Conservation (phyloP, 2,329 filamentous ascomycete species). For the Alternaria brassicicola region DNA sequence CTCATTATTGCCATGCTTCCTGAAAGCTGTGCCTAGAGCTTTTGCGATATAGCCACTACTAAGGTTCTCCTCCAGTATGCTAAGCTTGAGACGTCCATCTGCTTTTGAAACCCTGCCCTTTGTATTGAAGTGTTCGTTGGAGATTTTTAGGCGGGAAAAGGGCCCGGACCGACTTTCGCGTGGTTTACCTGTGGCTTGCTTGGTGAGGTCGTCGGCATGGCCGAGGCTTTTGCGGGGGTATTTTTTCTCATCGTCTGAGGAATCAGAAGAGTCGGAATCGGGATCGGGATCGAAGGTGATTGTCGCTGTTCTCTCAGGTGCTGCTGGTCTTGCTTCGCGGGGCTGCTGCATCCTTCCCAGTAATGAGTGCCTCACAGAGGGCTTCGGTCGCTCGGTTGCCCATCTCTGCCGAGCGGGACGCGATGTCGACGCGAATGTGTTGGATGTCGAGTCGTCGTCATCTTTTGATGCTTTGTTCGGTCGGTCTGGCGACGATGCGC, state of each 20-base stretch:
- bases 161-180: constrained; percentile 23
- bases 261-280: constrained; percentile 29
- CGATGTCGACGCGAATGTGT: constrained; percentile 4
- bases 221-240: constrained; percentile 23
- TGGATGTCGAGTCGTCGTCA: background rate
- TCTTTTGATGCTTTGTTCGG: background rate
- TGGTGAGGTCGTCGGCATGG: constrained; percentile 16
- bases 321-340: constrained; percentile 17
- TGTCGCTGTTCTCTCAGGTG: constrained; percentile 29
- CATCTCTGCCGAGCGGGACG: constrained; percentile 36
- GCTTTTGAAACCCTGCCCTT: constrained; percentile 68
- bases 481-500: background rate
- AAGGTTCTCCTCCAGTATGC: constrained; percentile 68
- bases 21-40: constrained; percentile 68
- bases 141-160: constrained; percentile 64
- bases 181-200: constrained; percentile 13
- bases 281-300: constrained; percentile 43
- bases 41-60: constrained; percentile 76
- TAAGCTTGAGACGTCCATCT: constrained; percentile 75
- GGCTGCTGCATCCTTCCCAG: constrained; percentile 26
- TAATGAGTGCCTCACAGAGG: constrained; percentile 28
- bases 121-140: constrained; percentile 69
- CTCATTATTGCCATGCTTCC: constrained; percentile 58
- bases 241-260: constrained; percentile 34
- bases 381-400: constrained; percentile 40